Conservation (phyloP, 1,139 yeast species). For the Nakaseomyces glabratus region DNA sequence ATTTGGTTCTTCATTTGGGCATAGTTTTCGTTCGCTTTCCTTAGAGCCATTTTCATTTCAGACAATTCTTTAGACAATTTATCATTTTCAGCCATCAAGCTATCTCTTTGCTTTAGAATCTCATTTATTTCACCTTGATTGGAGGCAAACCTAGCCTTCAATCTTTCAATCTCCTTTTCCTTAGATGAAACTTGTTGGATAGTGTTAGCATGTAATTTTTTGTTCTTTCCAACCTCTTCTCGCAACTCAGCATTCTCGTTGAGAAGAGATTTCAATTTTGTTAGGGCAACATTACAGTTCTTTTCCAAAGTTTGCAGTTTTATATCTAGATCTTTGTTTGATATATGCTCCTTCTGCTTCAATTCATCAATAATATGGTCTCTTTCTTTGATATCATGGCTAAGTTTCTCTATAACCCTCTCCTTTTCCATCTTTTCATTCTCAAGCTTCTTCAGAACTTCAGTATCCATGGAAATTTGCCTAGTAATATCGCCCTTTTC, state of each 20-base stretch:
- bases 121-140: slow-evolving; percentile 22
- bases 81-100: slow-evolving; percentile 15
- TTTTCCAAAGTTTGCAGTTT: slow-evolving; percentile 29
- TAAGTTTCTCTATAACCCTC: slow-evolving; percentile 12
- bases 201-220: slow-evolving; percentile 29
- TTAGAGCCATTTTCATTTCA: slow-evolving; percentile 21
- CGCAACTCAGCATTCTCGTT: slow-evolving; percentile 32
- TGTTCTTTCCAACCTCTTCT: slow-evolving; percentile 14
- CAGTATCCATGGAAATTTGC: background rate
- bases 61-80: slow-evolving; percentile 17
- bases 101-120: slow-evolving; percentile 28
- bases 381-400: slow-evolving; percentile 8
- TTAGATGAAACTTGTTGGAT: slow-evolving; percentile 30
- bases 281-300: slow-evolving; percentile 29
- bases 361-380: slow-evolving; percentile 26
- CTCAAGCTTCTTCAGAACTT: background rate
- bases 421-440: slow-evolving; percentile 7
- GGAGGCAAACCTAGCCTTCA: slow-evolving; percentile 28
- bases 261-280: slow-evolving; percentile 37
- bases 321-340: slow-evolving; percentile 32
- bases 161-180: slow-evolving; percentile 31
- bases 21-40: slow-evolving; percentile 22
- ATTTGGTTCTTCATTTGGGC: slow-evolving; percentile 23
- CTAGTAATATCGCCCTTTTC: slow-evolving; percentile 2
- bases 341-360: slow-evolving; percentile 28